phyloP scores from a whole-genome alignment of 2,329 filamentous ascomycete genomes.

The Daldinia eschscholtzii region DNA sequence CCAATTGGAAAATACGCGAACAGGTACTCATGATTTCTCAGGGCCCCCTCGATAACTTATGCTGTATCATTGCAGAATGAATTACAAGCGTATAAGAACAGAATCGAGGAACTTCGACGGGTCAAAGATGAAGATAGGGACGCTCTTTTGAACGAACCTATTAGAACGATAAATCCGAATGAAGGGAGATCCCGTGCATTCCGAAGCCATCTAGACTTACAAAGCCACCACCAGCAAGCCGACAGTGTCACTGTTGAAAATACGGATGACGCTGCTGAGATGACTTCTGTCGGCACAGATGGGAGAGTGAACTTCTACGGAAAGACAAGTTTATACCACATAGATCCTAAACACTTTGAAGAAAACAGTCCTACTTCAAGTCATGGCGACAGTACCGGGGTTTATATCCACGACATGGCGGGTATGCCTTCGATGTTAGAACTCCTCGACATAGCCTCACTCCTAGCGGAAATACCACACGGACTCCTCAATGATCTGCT shows the following conservation, averaged over 20 bases:
- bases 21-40: neutral
- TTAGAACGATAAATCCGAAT: constrained; percentile 23
- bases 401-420: neutral
- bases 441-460: neutral
- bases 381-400: neutral
- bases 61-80: constrained; percentile 29
- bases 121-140: constrained; percentile 32
- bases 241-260: neutral
- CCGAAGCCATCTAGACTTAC: neutral
- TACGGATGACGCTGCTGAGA: constrained; percentile 19
- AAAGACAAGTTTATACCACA: constrained; percentile 32
- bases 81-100: constrained; percentile 31
- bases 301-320: constrained; percentile 33
- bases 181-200: constrained; percentile 23
- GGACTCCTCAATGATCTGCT: constrained; percentile 16
- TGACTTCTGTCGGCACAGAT: constrained; percentile 26
- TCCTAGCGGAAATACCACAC: constrained; percentile 23
- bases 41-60: constrained; percentile 26
- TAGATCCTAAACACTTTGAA: constrained; percentile 24
- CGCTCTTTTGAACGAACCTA: constrained; percentile 24
- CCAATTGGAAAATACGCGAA: neutral
- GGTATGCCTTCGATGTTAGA: neutral
- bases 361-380: constrained; percentile 15
- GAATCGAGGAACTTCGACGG: constrained; percentile 24
- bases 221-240: constrained; percentile 1